Percentiles rank a stretch among this genome's conserved stretches.
phyloP scores from a whole-genome alignment of 1,284 basidiomycete genomes.

The Pholiota adiposa region DNA sequence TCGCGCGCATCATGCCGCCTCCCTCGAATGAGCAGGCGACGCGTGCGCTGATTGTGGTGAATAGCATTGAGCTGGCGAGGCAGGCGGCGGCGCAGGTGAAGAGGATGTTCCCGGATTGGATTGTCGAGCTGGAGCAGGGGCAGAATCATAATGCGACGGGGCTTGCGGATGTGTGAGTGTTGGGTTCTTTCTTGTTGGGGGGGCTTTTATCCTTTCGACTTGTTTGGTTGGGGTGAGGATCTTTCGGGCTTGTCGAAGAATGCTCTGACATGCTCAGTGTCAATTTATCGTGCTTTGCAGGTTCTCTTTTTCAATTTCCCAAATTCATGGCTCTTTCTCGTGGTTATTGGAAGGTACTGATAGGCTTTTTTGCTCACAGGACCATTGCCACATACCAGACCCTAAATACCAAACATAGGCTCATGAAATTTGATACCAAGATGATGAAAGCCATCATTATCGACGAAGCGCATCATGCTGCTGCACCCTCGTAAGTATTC shows the following conservation, averaged over 20 bases:
- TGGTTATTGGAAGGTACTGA: no score
- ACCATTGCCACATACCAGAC: conserved; percentile 96
- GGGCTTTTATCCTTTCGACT: no score
- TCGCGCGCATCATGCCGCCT: conserved; percentile 62
- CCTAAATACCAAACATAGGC: conserved; percentile 64
- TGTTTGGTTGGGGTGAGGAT: no score
- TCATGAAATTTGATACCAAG: conserved; percentile 81
- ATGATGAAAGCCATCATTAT: conserved; percentile 84
- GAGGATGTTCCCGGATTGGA: conserved; percentile 72
- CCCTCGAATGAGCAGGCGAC: conserved; percentile 46
- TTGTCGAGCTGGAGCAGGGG: conserved; percentile 93
- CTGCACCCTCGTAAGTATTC: conserved; percentile 77
- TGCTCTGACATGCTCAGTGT: no score
- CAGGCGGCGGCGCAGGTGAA: conserved; percentile 84
- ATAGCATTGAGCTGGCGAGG: conserved; percentile 85
- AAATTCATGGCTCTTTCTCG: no score
- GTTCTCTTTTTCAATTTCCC: no score
- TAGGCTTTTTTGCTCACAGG: no score
- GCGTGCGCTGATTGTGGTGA: conserved; percentile 83
- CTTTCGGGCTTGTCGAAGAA: no score
- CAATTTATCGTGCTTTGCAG: no score
- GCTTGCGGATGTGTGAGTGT: conserved; percentile 78
- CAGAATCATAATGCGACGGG: conserved; percentile 77
- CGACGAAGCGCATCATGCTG: conserved; percentile 96
- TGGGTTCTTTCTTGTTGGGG: not conserved